A percentile compares a stretch with the other conserved stretches of the same genome.
Conservation (phyloP, 345 rosid species). For the Eucalyptus cloeziana region DNA sequence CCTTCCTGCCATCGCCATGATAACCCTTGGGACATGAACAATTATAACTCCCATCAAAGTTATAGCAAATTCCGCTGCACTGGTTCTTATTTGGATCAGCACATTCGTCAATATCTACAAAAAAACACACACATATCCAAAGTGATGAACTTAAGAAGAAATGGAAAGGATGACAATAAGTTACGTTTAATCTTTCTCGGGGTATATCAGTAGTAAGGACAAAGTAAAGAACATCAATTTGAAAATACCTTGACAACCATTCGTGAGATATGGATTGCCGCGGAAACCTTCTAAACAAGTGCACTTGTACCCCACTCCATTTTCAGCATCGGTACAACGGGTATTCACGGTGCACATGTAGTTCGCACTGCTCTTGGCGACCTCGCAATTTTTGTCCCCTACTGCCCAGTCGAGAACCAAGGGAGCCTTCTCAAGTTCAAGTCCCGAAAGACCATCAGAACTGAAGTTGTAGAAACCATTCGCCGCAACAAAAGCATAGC, state of each 20-base stretch:
- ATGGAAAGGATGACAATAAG: too few relatives aligned
- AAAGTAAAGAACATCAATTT: background rate
- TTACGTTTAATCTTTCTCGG: too few relatives aligned
- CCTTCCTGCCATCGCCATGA: conserved; percentile 6
- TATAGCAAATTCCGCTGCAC: background rate
- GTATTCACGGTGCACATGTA: conserved; percentile 5
- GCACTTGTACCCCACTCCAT: background rate
- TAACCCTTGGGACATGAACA: conserved; percentile 18
- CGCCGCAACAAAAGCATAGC: conserved; percentile 5
- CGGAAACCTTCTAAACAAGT: background rate
- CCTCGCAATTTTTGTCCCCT: background rate
- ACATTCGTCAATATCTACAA: conserved; percentile 18
- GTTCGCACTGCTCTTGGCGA: background rate
- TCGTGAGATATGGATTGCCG: background rate
- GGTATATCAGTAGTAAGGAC: background rate
- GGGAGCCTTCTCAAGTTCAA: background rate
- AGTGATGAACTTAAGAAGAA: background rate
- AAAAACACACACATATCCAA: background rate
- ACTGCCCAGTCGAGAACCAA: conserved; percentile 15
- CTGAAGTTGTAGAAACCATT: background rate
- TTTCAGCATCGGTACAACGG: background rate
- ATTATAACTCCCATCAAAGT: background rate
- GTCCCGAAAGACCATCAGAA: background rate
- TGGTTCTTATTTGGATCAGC: background rate
- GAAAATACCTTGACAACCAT: background rate